Conservation (phyloP, 345 rosid genomes). For the Eucalyptus pauciflora region DNA sequence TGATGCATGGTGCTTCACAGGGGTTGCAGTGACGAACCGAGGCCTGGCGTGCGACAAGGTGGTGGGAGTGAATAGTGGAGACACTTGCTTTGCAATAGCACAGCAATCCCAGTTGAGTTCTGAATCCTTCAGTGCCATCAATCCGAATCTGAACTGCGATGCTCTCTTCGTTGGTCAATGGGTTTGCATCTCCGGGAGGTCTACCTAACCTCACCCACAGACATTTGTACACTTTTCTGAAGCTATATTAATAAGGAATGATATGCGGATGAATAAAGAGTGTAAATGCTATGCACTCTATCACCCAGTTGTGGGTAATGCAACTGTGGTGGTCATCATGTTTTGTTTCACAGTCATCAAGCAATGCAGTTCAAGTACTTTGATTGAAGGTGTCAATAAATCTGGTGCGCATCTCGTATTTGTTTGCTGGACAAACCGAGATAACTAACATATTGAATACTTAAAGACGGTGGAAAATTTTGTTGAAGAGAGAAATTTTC, state of each 20-base stretch:
- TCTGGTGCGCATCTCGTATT: background rate
- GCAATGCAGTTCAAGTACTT: background rate
- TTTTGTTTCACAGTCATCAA: background rate
- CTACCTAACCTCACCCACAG: background rate
- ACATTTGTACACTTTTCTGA: background rate
- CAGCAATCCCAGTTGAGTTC: background rate
- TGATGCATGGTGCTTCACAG: background rate
- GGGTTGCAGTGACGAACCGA: background rate
- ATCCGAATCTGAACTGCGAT: slow-evolving; percentile 1
- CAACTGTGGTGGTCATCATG: background rate
- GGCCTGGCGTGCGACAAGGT: background rate
- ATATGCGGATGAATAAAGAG: background rate
- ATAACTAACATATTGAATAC: background rate
- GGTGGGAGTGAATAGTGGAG: background rate
- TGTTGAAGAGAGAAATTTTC: background rate
- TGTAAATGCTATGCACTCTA: background rate
- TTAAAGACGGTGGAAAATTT: background rate
- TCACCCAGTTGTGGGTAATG: background rate
- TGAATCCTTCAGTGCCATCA: background rate
- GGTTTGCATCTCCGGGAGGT: background rate
- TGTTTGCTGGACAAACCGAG: background rate
- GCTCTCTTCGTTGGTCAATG: slow-evolving; percentile 3
- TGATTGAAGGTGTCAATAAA: background rate
- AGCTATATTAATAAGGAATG: background rate
- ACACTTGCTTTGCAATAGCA: background rate